Evolutionary conservation across 2,329 filamentous ascomycete genomes (phyloP), one percentile per base, ranked within the genome.

Genomic region (Bipolaris gigantea): DNA sequence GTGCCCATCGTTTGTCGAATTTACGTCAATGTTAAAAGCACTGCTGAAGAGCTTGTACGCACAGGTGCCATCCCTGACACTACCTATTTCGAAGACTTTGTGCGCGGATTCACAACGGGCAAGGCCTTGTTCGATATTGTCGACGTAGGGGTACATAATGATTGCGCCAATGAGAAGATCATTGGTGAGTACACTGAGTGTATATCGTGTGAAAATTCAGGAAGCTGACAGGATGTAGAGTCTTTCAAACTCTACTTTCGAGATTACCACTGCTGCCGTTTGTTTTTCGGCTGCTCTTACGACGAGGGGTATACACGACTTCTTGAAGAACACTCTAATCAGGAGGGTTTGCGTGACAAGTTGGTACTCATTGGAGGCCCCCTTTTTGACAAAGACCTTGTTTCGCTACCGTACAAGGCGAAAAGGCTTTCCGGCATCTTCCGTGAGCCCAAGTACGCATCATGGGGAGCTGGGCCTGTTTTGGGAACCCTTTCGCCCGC

Each of bases 251-350:
- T 83, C 43, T 78, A 81, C 67, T 72, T 84, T 46, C 76, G 81
- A 69, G 81, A 85, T 61, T 81, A 79, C 57, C 83, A 85, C 61
- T 87, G 84, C 64, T 83, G 82, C 48, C 83, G 85, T 51, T 79
- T 87, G 48, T 74, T 86, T 44, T 75, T 87, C 33, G 85, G 83
- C 8, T 85, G 83, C 67, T 82, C 81, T 13, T 80, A 83, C 54
- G 81, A 83, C 69, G 79, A 79, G 50, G 77, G 80, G 19, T 86
- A 84, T 66, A 78, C 79, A 21, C 75, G 76, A 10, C 71, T 81
- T 33, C 72, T 87, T 10, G 79, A 83, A 63, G 76, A 81, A 32
- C 77, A 78, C 46, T 66, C 76, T 43, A 72, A 74, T 53, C 79
- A 83, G 49, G 61, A 73, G 16, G 71, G 77, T 39, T 74, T 79